These are phyloP conservation scores for Plectosphaerella plurivora DNA, from an alignment of 2,329 filamentous ascomycete genomes.

Conservation along the genomic window DNA sequence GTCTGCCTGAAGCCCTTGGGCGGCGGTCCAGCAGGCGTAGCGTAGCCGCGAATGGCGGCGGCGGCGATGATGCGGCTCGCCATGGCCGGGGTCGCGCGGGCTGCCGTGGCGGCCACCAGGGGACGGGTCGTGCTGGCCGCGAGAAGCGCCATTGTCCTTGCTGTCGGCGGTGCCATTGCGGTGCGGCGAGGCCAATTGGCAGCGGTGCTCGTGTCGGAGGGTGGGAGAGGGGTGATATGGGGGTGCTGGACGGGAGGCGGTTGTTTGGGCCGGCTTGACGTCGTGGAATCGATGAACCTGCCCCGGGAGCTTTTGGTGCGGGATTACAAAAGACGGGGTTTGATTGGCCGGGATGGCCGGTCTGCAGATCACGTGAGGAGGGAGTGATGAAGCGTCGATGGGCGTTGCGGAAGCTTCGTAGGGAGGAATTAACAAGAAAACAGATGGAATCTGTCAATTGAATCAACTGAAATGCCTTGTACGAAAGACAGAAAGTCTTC, in stretches of 20 bases:
- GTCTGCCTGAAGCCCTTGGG: conserved; percentile 77
- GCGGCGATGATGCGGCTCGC: conserved; percentile 10
- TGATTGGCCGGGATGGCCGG: conserved; percentile 9
- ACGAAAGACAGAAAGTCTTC: neutral
- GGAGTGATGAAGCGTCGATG: neutral
- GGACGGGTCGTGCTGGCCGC: conserved; percentile 6
- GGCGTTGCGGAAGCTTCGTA: neutral
- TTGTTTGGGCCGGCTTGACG: neutral
- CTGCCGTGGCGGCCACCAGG: conserved; percentile 9
- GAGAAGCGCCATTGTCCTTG: conserved; percentile 11
- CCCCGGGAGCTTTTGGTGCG: conserved; percentile 13
- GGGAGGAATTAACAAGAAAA: neutral
- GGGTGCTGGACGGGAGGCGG: neutral
- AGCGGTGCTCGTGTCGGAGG: neutral
- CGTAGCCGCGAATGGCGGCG: conserved; percentile 33
- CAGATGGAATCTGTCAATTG: neutral
- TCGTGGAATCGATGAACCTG: conserved; percentile 5
- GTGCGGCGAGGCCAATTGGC: conserved; percentile 10
- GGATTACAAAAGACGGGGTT: conserved; percentile 14
- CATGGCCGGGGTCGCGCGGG: conserved; percentile 8
- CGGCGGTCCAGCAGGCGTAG: conserved; percentile 73
- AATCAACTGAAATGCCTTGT: neutral
- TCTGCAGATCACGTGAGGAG: conserved; percentile 4
- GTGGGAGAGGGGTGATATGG: conserved; percentile 3
- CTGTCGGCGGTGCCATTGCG: conserved; percentile 2